phyloP scores from a whole-genome alignment of 441 rosid genomes.

The Populus hybrid region DNA sequence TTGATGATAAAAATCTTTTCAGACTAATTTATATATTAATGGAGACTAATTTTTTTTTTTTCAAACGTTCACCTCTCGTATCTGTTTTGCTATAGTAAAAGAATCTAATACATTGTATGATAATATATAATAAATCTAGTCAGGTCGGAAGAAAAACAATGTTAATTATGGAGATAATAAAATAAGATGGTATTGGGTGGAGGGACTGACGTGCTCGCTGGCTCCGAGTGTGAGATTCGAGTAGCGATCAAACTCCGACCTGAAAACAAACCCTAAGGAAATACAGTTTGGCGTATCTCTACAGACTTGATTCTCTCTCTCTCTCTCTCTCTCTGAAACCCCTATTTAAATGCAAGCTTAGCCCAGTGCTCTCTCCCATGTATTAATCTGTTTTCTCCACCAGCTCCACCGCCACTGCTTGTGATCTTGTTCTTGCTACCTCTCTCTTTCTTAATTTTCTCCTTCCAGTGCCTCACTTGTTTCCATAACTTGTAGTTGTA shows the following conservation, averaged over 20 bases:
- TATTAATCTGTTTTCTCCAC: conserved; percentile 27
- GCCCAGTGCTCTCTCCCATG: conserved; percentile 43
- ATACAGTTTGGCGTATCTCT: conserved; percentile 42
- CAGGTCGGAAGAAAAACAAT: not conserved
- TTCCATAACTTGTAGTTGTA: not conserved
- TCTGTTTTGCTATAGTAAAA: no score
- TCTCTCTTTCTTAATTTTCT: not conserved
- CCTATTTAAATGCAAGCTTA: conserved; percentile 42
- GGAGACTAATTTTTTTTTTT: no score
- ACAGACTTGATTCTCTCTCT: conserved; percentile 24
- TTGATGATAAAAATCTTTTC: no score
- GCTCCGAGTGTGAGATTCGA: conserved; percentile 6
- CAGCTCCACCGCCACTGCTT: conserved; percentile 20
- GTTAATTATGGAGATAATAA: not conserved
- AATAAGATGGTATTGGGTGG: conserved; percentile 34
- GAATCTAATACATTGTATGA: no score
- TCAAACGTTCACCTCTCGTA: no score
- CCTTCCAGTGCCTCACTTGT: not conserved
- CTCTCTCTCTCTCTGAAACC: conserved; percentile 17
- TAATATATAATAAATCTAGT: no score
- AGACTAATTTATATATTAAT: no score
- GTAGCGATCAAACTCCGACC: conserved; percentile 10
- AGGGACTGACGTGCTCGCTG: conserved; percentile 32
- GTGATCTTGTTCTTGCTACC: conserved; percentile 6
- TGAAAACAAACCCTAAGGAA: conserved; percentile 23